Base-by-base conservation (phyloP, 129 eudicot species). In the Centrapalus pauciflorus region DNA sequence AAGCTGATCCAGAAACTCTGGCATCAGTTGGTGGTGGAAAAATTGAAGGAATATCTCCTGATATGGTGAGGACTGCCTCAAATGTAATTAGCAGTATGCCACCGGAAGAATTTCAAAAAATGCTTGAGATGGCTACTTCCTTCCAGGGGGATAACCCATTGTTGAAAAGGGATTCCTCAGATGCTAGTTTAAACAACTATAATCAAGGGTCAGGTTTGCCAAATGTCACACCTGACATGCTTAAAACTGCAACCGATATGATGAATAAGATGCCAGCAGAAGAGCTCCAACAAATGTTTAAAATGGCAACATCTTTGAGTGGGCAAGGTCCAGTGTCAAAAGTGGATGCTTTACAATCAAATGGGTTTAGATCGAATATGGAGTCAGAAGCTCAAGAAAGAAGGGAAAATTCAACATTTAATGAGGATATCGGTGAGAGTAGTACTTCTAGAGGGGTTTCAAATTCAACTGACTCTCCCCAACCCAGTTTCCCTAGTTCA, bases 221-320 rank as follows among this genome's bases (percentile, higher is more conserved):
- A 29, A 69, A 78, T 46, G 21, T 85, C 63, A 45, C 84, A 13
- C 94, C 96, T 14, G 94, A 85, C 35, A 83, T 89, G 90, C 73
- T 89, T 14, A 89, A 85, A 64, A 74, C 81, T 52, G 96, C 96
- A 26, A 70, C 80, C 74, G 94, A 83, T 23, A 80, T 89, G 94
- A 85, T 85, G 96, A 64, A 79, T 67, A 89, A 83, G 57, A 80
- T 89, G 90, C 73, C 96, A 28, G 70, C 87, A 2, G 90, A 81
- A 61, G 94, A 89, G 32, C 68, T 73, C 19, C 80, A 79, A 38
- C 83, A 70, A 61, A 89, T 89, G 96, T 76, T 83, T 71, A 81
- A 79, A 65, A 83, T 81, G 84, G 84, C 90, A 11, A 80, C 96
- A 5, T 84, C 89, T 14, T 65, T 84, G 71, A 84, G 64, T 65